phyloP scores from a whole-genome alignment of 306 rosid genomes.

The Acacia acuminata region DNA sequence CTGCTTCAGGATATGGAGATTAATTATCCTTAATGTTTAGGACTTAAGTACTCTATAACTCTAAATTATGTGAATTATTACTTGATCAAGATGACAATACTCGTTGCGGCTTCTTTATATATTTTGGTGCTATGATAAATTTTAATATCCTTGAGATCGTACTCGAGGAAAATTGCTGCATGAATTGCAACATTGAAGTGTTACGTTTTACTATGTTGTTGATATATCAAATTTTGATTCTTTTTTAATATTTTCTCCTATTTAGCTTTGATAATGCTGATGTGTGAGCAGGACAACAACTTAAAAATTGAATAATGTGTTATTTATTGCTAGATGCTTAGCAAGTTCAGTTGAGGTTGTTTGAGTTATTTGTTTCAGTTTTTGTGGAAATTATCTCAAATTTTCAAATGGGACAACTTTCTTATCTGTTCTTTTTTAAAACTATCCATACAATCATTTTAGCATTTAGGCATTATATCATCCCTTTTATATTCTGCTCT shows the following conservation, averaged over 20 bases:
- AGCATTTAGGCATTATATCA: not conserved
- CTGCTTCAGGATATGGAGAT: not conserved
- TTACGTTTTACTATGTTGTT: not conserved
- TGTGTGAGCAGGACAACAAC: not conserved
- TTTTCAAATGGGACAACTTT: slow-evolving; percentile 20
- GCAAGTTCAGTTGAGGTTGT: not conserved
- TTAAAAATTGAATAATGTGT: not conserved
- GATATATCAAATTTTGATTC: not conserved
- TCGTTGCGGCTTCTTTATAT: no score
- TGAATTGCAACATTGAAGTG: not conserved
- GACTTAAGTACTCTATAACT: not conserved
- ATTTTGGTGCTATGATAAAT: not conserved
- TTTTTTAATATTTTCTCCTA: not conserved
- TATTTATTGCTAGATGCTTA: slow-evolving; percentile 13
- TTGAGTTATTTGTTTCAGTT: not conserved
- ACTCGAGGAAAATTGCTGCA: not conserved
- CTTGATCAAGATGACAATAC: no score
- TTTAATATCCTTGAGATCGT: not conserved
- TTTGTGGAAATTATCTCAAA: not conserved
- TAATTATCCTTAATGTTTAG: not conserved
- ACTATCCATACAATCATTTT: not conserved
- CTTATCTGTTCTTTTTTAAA: not conserved
- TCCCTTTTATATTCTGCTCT: slow-evolving; percentile 21
- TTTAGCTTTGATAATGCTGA: not conserved
- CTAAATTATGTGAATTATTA: no score